A percentile compares a stretch with the other conserved stretches of the same genome.
Evolutionary conservation across 768 basidiomycete species (phyloP).

Genomic region (Lactarius deliciosus): DNA sequence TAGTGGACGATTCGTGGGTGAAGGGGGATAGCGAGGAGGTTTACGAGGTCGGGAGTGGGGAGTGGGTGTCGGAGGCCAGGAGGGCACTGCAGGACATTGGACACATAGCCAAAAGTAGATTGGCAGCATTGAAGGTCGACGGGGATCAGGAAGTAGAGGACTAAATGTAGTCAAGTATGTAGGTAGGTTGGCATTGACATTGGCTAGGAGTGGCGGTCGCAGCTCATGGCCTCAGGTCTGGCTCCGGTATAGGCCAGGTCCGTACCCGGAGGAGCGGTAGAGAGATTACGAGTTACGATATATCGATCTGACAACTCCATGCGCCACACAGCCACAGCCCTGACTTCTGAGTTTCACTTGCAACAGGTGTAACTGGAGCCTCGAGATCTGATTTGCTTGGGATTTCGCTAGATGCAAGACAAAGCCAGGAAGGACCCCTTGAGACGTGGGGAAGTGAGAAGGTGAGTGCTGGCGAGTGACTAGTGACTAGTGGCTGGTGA

Average conservation of each 20-base stretch:
- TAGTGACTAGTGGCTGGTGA: no score
- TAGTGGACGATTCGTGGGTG: constrained; percentile 48
- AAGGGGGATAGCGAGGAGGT: constrained; percentile 39
- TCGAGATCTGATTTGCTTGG: background rate
- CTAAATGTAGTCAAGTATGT: background rate
- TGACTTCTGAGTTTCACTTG: background rate
- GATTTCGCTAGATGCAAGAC: background rate
- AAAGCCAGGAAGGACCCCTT: background rate
- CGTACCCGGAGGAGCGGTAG: background rate
- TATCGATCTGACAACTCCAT: background rate
- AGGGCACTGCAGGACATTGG: constrained; percentile 76
- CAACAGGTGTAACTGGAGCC: background rate
- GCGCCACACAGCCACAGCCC: constrained; percentile 2
- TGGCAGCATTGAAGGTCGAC: constrained; percentile 46
- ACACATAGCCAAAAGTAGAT: constrained; percentile 69
- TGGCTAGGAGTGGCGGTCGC: background rate
- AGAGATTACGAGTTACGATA: background rate
- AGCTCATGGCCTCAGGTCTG: background rate
- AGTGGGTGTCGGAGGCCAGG: constrained; percentile 66
- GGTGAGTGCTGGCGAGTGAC: background rate
- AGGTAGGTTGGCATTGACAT: background rate
- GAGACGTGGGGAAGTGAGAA: background rate
- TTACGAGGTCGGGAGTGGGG: constrained; percentile 41
- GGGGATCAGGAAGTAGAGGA: constrained; percentile 32
- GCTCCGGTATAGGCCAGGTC: constrained; percentile 9